Evolutionary conservation across 208 protist species (phyloP).

Genomic region (Leishmania gerbilli): DNA sequence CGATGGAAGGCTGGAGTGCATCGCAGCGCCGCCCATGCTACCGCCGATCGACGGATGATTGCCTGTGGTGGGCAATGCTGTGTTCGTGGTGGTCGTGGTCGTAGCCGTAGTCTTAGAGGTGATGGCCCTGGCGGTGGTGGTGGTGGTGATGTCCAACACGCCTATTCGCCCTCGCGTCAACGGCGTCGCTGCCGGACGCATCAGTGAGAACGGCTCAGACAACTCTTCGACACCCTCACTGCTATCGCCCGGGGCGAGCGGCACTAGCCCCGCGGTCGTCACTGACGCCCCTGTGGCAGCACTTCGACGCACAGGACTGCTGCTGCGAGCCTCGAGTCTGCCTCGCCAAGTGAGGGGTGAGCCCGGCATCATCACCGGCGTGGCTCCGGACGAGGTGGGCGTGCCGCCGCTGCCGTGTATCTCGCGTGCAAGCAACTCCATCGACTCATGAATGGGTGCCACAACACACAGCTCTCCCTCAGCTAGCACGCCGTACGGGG

Average conservation of each 20-base stretch:
- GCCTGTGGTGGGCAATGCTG: neutral
- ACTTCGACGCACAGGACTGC: neutral
- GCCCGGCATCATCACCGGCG: neutral
- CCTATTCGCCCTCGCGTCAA: neutral
- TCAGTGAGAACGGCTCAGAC: neutral
- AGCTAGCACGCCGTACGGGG: constrained; percentile 3
- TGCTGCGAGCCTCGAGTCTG: neutral
- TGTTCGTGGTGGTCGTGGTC: neutral
- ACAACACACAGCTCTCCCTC: constrained; percentile 5
- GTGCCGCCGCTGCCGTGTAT: neutral
- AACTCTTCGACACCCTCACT: neutral
- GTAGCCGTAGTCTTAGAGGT: too few species aligned
- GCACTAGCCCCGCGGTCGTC: neutral
- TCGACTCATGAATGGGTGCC: constrained; percentile 15
- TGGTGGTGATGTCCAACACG: neutral
- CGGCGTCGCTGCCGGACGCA: neutral
- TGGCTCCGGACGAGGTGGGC: neutral
- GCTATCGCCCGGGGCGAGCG: neutral
- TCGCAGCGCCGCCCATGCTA: neutral
- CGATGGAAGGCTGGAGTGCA: neutral
- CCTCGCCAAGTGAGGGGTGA: neutral
- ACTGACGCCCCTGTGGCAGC: neutral
- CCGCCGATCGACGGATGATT: neutral
- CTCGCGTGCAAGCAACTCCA: constrained; percentile 12
- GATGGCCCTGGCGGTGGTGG: too few species aligned